Conservation (phyloP, 768 basidiomycete species). For the Trametes cubensis region DNA sequence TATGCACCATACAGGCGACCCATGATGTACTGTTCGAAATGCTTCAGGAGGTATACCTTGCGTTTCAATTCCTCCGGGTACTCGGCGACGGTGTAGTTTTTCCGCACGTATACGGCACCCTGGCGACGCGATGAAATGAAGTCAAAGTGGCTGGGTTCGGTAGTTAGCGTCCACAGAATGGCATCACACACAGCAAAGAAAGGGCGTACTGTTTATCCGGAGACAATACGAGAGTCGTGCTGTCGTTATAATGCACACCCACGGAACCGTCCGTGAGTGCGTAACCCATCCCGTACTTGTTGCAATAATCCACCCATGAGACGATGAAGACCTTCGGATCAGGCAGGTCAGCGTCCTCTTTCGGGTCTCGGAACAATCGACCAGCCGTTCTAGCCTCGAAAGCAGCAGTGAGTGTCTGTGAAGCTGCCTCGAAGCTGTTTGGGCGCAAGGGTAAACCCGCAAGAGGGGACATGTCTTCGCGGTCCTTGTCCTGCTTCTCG, state of each 20-base stretch:
- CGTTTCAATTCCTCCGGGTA: slow-evolving; percentile 85
- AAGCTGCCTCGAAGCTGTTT: slow-evolving; percentile 70
- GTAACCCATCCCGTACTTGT: slow-evolving; percentile 99
- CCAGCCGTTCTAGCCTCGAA: slow-evolving; percentile 70
- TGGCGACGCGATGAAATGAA: slow-evolving; percentile 73
- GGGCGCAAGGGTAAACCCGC: slow-evolving; percentile 37
- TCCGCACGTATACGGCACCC: slow-evolving; percentile 70
- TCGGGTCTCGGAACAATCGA: slow-evolving; percentile 67
- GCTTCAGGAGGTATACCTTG: slow-evolving; percentile 90
- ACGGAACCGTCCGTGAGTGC: slow-evolving; percentile 94
- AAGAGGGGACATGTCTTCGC: slow-evolving; percentile 22
- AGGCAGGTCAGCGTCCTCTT: slow-evolving; percentile 52
- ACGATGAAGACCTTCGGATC: slow-evolving; percentile 89
- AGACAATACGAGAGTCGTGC: slow-evolving; percentile 80
- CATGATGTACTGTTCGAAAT: slow-evolving; percentile 95
- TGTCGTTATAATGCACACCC: slow-evolving; percentile 97
- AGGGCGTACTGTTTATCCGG: slow-evolving; percentile 87
- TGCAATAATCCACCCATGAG: slow-evolving; percentile 99
- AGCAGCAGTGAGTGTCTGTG: slow-evolving; percentile 53
- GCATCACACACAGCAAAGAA: neutral
- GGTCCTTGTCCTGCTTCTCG: slow-evolving; percentile 3
- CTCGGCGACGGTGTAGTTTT: slow-evolving; percentile 65
- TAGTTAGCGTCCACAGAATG: slow-evolving; percentile 8
- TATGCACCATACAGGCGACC: slow-evolving; percentile 84
- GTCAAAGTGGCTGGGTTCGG: slow-evolving; percentile 74